phyloP scores from a whole-genome alignment of 2,329 filamentous ascomycete genomes.

The Venturia effusa region DNA sequence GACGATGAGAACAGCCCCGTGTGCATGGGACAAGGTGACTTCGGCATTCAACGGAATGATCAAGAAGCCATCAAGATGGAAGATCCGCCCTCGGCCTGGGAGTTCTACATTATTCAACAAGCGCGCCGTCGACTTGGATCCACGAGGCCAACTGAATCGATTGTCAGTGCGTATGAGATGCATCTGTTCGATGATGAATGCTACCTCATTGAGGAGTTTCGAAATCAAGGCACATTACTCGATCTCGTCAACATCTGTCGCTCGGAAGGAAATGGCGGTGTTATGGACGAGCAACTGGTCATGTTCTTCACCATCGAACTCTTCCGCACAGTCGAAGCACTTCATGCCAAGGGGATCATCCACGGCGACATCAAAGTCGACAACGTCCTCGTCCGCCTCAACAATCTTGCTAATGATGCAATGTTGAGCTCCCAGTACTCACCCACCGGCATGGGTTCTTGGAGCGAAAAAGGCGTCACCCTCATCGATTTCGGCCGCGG shows the following conservation, averaged over 20 bases:
- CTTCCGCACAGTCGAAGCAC: conserved; percentile 75
- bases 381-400: conserved; percentile 84
- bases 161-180: conserved; percentile 78
- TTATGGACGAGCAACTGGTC: conserved; percentile 80
- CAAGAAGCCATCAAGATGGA: conserved; percentile 94
- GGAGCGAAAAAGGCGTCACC: conserved; percentile 67
- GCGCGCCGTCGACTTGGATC: conserved; percentile 66
- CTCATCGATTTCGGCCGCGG: conserved; percentile 92
- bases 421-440: conserved; percentile 55
- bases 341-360: conserved; percentile 69
- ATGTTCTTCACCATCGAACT: conserved; percentile 96
- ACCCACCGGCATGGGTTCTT: conserved; percentile 64
- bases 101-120: conserved; percentile 89
- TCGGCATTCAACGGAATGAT: conserved; percentile 44
- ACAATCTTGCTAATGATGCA: conserved; percentile 34
- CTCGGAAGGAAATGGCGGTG: conserved; percentile 49
- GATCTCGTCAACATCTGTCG: conserved; percentile 85
- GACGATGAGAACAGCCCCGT: conserved; percentile 31
- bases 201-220: conserved; percentile 78
- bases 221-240: conserved; percentile 84
- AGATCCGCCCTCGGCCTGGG: conserved; percentile 78
- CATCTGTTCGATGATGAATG: conserved; percentile 86
- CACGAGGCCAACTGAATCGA: conserved; percentile 59
- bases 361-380: conserved; percentile 95
- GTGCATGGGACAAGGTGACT: conserved; percentile 52